A percentile compares a stretch with the other conserved stretches of the same genome.
phyloP scores from a whole-genome alignment of 2,329 filamentous ascomycete species.

The Trichoderma sp. region DNA sequence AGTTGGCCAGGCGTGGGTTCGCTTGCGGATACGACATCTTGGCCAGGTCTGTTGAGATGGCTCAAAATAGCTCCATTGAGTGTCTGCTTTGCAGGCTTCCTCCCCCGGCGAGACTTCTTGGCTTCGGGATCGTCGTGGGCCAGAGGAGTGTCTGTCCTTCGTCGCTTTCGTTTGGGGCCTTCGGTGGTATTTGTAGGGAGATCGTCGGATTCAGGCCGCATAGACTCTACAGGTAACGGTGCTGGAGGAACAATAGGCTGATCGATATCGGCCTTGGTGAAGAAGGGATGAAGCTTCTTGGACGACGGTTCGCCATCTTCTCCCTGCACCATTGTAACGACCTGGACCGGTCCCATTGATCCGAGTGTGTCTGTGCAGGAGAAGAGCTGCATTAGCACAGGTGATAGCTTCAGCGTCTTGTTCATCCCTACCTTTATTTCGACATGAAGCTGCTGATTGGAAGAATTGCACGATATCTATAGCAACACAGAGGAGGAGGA shows the following conservation, averaged over 20 bases:
- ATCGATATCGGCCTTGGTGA: slow-evolving; percentile 36
- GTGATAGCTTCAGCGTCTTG: neutral
- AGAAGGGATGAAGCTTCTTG: slow-evolving; percentile 59
- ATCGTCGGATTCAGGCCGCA: neutral
- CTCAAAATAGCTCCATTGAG: slow-evolving; percentile 23
- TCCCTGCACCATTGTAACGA: slow-evolving; percentile 49
- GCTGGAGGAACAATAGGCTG: slow-evolving; percentile 18
- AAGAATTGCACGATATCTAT: neutral
- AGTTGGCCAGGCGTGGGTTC: neutral
- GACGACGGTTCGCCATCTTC: slow-evolving; percentile 36
- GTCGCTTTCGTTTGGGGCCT: slow-evolving; percentile 44
- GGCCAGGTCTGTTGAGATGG: slow-evolving; percentile 19
- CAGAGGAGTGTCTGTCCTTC: slow-evolving; percentile 39
- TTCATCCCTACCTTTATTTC: neutral
- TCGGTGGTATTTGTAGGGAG: slow-evolving; percentile 28
- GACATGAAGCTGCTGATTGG: neutral
- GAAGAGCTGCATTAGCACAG: neutral
- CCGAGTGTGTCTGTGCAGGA: slow-evolving; percentile 18
- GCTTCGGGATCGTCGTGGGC: slow-evolving; percentile 28
- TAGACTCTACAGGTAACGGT: neutral
- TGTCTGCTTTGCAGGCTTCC: slow-evolving; percentile 23
- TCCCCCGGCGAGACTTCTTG: slow-evolving; percentile 33
- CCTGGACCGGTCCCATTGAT: slow-evolving; percentile 46
- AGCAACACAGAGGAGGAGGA: neutral
- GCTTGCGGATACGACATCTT: neutral